Conservation (phyloP, 495 filamentous ascomycete species). For the Corynascus novoguineensis region DNA sequence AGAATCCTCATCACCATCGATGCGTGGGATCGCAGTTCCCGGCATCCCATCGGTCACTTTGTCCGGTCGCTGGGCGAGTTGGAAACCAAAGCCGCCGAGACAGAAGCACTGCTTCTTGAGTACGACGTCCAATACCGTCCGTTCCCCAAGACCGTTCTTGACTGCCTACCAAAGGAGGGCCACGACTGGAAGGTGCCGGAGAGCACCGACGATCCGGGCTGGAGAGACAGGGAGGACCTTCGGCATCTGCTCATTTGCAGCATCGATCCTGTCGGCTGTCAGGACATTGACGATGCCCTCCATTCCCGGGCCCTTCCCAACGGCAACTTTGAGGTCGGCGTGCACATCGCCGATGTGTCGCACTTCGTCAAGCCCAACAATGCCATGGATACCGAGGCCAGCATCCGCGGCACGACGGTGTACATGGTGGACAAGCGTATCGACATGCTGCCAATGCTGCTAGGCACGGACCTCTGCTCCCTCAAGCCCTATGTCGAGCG, state of each 20-base stretch:
- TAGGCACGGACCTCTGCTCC: conserved; percentile 94
- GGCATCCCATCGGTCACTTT: conserved; percentile 91
- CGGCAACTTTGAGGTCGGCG: conserved; percentile 92
- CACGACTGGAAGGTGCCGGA: conserved; percentile 89
- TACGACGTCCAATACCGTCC: conserved; percentile 97
- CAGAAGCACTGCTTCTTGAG: conserved; percentile 87
- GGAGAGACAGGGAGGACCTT: conserved; percentile 77
- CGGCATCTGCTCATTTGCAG: conserved; percentile 87
- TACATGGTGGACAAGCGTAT: conserved; percentile 98
- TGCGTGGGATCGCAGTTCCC: conserved; percentile 85
- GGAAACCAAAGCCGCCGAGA: conserved; percentile 93
- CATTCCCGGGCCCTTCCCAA: conserved; percentile 81
- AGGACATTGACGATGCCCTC: conserved; percentile 96
- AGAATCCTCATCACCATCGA: conserved; percentile 94
- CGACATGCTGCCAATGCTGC: conserved; percentile 94
- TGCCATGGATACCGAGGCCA: conserved; percentile 93
- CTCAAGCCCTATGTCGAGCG: conserved; percentile 96
- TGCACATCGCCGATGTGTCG: conserved; percentile 98
- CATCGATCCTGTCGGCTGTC: conserved; percentile 92
- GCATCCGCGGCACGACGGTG: conserved; percentile 88
- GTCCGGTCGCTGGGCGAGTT: conserved; percentile 87
- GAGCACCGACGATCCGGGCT: conserved; percentile 70
- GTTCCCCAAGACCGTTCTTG: conserved; percentile 89
- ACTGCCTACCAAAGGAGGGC: conserved; percentile 86
- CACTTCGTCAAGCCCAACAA: conserved; percentile 97